A percentile compares a stretch with the other conserved stretches of the same genome.
Conservation (phyloP, 225 moss, liverwort and hornwort genomes). For the Bryoerythrophyllum caledonicum region DNA sequence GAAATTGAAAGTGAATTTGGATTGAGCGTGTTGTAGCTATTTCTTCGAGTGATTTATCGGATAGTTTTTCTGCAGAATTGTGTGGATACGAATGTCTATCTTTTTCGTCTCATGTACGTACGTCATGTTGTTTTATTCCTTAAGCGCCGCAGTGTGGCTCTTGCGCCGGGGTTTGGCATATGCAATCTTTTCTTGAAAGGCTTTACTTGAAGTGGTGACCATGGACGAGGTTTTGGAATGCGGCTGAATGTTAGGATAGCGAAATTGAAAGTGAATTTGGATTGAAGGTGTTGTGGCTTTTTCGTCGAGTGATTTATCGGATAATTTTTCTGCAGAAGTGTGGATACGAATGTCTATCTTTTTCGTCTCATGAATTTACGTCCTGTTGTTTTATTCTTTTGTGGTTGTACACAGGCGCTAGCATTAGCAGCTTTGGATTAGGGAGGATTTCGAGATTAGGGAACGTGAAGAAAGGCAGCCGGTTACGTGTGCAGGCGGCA, state of each 20-base stretch:
- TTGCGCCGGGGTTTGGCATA: too few relatives aligned
- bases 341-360: neutral
- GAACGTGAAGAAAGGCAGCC: constrained; percentile 36
- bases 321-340: neutral
- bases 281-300: neutral
- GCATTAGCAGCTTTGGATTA: constrained; percentile 27
- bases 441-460: constrained; percentile 25
- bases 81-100: neutral
- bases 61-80: neutral
- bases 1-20: neutral
- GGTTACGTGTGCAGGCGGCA: constrained; percentile 43
- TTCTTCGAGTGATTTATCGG: neutral
- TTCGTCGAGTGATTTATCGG: neutral
- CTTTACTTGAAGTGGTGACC: neutral
- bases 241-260: neutral
- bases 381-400: neutral
- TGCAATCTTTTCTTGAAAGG: neutral
- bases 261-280: neutral
- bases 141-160: too few relatives aligned
- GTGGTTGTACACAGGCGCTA: constrained; percentile 30
- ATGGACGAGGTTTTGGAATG: neutral
- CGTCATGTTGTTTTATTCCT: too few relatives aligned
- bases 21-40: neutral
- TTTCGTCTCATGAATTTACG: neutral
- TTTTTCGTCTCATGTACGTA: neutral